phyloP scores from a whole-genome alignment of 129 eudicot species.

The Flaveria ramosissima region DNA sequence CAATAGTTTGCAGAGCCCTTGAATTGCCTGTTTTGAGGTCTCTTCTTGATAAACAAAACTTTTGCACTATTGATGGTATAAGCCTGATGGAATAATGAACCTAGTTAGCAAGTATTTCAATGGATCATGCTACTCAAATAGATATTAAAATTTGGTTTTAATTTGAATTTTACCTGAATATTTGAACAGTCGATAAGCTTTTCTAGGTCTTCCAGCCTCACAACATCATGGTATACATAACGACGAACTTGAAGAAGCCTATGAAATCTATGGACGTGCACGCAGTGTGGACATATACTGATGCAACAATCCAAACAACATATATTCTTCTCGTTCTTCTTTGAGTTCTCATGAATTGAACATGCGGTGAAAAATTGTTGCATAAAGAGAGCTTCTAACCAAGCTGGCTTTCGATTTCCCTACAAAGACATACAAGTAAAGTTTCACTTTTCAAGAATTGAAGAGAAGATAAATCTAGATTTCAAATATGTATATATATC shows the following conservation, averaged over 20 bases:
- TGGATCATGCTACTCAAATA: conserved; percentile 18
- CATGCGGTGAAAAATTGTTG: conserved; percentile 76
- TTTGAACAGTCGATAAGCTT: conserved; percentile 87
- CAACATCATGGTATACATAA: conserved; percentile 91
- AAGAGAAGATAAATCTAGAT: neutral
- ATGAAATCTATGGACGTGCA: conserved; percentile 70
- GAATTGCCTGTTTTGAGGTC: conserved; percentile 97
- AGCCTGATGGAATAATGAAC: conserved; percentile 49
- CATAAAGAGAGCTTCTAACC: conserved; percentile 87
- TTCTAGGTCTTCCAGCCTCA: conserved; percentile 91
- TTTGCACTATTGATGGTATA: conserved; percentile 96
- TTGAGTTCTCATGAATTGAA: conserved; percentile 73
- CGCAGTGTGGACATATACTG: conserved; percentile 95
- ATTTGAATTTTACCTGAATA: conserved; percentile 61
- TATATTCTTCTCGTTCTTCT: conserved; percentile 96
- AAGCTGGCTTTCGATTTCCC: conserved; percentile 83
- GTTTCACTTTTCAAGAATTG: neutral
- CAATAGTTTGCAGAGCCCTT: conserved; percentile 92
- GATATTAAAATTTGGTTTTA: neutral
- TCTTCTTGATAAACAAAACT: conserved; percentile 88
- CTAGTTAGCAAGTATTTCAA: conserved; percentile 19
- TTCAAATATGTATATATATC: neutral
- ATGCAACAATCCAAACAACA: conserved; percentile 92
- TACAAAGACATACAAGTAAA: conserved; percentile 29
- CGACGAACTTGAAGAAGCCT: conserved; percentile 95